Evolutionary conservation across 2,329 filamentous ascomycete species (phyloP).

Genomic region (Aspergillus sp.): DNA sequence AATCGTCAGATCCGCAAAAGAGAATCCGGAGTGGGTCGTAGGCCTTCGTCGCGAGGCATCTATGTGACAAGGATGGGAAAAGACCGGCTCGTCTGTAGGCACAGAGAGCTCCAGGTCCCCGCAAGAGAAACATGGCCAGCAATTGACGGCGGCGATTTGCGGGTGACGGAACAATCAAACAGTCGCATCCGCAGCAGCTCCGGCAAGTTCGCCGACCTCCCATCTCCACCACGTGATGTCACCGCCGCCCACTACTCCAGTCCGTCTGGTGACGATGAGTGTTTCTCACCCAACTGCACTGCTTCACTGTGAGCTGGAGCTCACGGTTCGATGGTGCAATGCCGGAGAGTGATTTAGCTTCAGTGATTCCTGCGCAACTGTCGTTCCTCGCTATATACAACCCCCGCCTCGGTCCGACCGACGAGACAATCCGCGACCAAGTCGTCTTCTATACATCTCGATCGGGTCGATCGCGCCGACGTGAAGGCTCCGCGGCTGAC

Average conservation of each 20-base stretch:
- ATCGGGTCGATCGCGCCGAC: constrained; percentile 30
- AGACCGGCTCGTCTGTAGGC: constrained; percentile 23
- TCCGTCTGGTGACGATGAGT: constrained; percentile 13
- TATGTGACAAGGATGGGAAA: constrained; percentile 15
- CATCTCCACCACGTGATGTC: constrained; percentile 36
- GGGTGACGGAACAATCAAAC: not conserved
- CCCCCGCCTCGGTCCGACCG: constrained; percentile 71
- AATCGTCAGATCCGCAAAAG: constrained; percentile 91
- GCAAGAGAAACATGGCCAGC: constrained; percentile 29
- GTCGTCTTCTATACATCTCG: constrained; percentile 88
- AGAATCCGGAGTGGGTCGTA: constrained; percentile 72
- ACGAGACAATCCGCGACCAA: constrained; percentile 75
- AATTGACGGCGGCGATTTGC: constrained; percentile 7
- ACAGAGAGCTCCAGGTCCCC: constrained; percentile 25
- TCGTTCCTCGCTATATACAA: constrained; percentile 96
- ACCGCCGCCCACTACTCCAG: constrained; percentile 26
- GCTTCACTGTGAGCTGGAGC: constrained; percentile 17
- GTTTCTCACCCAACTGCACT: not conserved
- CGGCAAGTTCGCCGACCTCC: constrained; percentile 11
- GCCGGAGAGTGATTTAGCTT: constrained; percentile 39
- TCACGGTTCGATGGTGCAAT: constrained; percentile 36
- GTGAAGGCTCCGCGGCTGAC: constrained; percentile 19
- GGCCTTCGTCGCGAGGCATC: constrained; percentile 34
- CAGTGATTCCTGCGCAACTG: constrained; percentile 74
- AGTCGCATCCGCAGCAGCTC: constrained; percentile 17